Conservation (phyloP, 441 rosid genomes). For the Macaranga tanarius region DNA sequence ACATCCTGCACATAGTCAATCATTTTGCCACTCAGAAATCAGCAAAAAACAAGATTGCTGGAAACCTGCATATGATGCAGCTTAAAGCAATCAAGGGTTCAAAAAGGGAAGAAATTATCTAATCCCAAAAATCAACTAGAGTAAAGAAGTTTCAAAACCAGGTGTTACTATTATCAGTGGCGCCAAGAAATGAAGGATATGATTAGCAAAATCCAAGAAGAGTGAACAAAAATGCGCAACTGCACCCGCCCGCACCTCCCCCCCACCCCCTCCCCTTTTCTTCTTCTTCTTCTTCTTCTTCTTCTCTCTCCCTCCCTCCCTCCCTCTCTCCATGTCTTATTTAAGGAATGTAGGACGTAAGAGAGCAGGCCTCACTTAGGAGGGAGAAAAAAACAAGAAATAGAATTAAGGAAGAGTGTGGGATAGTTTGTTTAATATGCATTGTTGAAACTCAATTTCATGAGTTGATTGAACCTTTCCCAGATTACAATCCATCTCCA, state of each 20-base stretch:
- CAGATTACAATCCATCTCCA: neutral
- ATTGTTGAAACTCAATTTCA: neutral
- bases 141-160: neutral
- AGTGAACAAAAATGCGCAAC: too few species aligned
- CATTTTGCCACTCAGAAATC: neutral
- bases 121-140: neutral
- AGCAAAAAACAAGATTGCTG: slow-evolving; percentile 18
- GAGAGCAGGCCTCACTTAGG: neutral
- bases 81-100: neutral
- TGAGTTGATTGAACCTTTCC: neutral
- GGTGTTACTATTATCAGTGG: neutral
- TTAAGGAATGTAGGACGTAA: neutral
- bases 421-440: neutral
- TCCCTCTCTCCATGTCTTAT: neutral
- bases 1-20: slow-evolving; percentile 65
- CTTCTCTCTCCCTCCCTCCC: too few species aligned
- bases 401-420: neutral
- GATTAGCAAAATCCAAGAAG: neutral
- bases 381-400: neutral
- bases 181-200: neutral
- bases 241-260: too few species aligned
- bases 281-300: too few species aligned
- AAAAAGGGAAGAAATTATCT: neutral
- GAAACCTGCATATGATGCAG: slow-evolving; percentile 7
- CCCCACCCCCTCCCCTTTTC: too few species aligned